phyloP scores from a whole-genome alignment of 2,329 filamentous ascomycete species.

The Hymenoscyphus linearis region DNA sequence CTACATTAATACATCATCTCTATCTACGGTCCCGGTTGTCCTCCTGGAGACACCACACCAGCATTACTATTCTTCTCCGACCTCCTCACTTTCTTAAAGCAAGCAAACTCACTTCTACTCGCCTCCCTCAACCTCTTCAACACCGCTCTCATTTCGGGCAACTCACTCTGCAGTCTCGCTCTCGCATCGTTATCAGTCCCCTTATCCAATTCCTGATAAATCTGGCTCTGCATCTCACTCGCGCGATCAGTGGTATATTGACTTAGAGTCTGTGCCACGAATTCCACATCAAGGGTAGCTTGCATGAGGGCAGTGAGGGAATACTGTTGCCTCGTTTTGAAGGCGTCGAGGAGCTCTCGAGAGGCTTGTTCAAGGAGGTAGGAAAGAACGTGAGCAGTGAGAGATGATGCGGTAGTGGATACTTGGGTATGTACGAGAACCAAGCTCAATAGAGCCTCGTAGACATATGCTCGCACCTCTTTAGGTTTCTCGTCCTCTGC shows the following conservation, averaged over 20 bases:
- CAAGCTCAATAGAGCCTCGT: slow-evolving; percentile 75
- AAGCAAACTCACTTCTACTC: slow-evolving; percentile 82
- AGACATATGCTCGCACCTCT: slow-evolving; percentile 82
- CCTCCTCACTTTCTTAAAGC: slow-evolving; percentile 57
- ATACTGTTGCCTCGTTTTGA: slow-evolving; percentile 62
- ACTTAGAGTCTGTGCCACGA: slow-evolving; percentile 86
- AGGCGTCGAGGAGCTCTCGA: slow-evolving; percentile 73
- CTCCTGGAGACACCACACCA: background rate
- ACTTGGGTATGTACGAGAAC: slow-evolving; percentile 91
- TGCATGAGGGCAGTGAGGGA: slow-evolving; percentile 84
- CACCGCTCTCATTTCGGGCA: slow-evolving; percentile 82
- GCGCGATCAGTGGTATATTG: slow-evolving; percentile 84
- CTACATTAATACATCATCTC: background rate
- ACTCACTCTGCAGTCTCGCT: slow-evolving; percentile 72
- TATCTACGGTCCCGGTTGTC: background rate
- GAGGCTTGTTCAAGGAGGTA: slow-evolving; percentile 81
- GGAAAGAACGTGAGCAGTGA: slow-evolving; percentile 77
- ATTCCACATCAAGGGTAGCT: slow-evolving; percentile 94
- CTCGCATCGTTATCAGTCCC: slow-evolving; percentile 86
- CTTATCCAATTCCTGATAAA: slow-evolving; percentile 86
- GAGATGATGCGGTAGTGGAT: slow-evolving; percentile 68
- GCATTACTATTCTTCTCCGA: slow-evolving; percentile 11
- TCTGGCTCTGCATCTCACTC: slow-evolving; percentile 75
- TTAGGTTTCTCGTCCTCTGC: slow-evolving; percentile 51
- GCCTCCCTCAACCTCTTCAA: slow-evolving; percentile 79